Conservation (phyloP, 2,329 filamentous ascomycete species). For the Aspergillus sp. region DNA sequence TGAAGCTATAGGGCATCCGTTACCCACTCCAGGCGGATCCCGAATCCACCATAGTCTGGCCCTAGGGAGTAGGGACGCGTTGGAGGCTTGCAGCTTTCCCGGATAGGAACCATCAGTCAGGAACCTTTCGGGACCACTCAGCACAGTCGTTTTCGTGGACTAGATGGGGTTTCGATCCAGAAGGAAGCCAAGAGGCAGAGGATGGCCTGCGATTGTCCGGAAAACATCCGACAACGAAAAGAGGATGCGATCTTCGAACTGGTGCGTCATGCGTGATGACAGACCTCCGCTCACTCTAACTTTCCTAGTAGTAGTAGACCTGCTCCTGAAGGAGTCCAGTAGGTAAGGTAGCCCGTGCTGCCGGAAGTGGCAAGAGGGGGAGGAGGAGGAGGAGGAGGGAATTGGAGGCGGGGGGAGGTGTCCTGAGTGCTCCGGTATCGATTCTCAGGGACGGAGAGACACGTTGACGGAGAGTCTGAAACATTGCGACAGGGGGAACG, state of each 20-base stretch:
- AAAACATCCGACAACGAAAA: constrained; percentile 14
- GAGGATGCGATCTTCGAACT: constrained; percentile 12
- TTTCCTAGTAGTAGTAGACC: not conserved
- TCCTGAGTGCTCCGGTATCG: not conserved
- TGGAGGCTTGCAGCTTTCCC: constrained; percentile 8
- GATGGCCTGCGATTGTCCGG: constrained; percentile 8
- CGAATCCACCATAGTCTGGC: constrained; percentile 17
- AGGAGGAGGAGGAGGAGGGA: not conserved
- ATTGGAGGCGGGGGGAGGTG: constrained; percentile 13
- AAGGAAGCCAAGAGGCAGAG: not conserved
- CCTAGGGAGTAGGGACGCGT: constrained; percentile 11
- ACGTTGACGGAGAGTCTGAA: constrained; percentile 13
- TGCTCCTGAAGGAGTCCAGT: not conserved
- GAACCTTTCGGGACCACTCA: constrained; percentile 11
- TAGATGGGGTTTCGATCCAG: not conserved
- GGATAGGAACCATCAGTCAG: constrained; percentile 17
- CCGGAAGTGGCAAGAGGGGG: constrained; percentile 9
- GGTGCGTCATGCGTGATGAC: constrained; percentile 11
- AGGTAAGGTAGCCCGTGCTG: constrained; percentile 5
- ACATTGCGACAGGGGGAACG: constrained; percentile 8
- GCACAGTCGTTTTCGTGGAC: not conserved
- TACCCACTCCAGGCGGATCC: constrained; percentile 25
- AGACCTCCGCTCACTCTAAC: not conserved
- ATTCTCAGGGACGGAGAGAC: constrained; percentile 15
- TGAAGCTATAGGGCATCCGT: constrained; percentile 20